Base-by-base conservation (phyloP, 2,329 filamentous ascomycete species). In the Leptographium lundbergii region DNA sequence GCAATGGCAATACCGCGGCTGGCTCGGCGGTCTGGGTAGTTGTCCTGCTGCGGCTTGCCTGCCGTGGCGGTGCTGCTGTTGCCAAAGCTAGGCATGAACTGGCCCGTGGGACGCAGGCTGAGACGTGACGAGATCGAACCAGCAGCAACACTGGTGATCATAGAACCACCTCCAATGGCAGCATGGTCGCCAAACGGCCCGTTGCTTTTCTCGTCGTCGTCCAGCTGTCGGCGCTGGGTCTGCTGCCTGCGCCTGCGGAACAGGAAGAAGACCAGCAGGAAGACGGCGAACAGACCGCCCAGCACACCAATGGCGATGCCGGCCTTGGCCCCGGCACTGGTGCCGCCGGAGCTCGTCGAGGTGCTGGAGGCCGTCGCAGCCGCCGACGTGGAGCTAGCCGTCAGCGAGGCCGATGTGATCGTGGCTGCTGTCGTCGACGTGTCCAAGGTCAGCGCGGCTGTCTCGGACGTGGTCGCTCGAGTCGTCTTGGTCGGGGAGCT, bases 281-380 rank as follows among this genome's bases (percentile, higher is more conserved):
- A 81, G 29, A 94, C 69, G 2, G 86, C 71, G 36, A 86, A 81
- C 29, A 96, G 66, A 55, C 81, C 82, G 7, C 86, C 77, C 36
- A 96, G 73, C 54, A 95, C 82, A 67, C 91, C 91, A 68, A 96
- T 85, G 6, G 87, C 89, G 62, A 96, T 81, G 61, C 94, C 94
- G 51, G 90, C 91, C 72, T 90, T 94, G 34, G 73, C 79, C 69
- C 59, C 79, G 69, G 62, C n/a, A 22, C 39, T 42, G 39, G 54
- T 56, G 13, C 47, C 47, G 29, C n/a, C 11, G 27, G 39, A 4
- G 27, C 1, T 22, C 32, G 56, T 29, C 6, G 48, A 11, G 2
- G 39, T 27, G 36, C 34, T 47, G 19, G 51, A 29, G 2, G 57
- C 27, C 19, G 50, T 19, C 10, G 50, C 22, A 2, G 57, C 14